phyloP scores from a whole-genome alignment of 169 alveolate genomes.

The Cryptosporidium sp. region DNA sequence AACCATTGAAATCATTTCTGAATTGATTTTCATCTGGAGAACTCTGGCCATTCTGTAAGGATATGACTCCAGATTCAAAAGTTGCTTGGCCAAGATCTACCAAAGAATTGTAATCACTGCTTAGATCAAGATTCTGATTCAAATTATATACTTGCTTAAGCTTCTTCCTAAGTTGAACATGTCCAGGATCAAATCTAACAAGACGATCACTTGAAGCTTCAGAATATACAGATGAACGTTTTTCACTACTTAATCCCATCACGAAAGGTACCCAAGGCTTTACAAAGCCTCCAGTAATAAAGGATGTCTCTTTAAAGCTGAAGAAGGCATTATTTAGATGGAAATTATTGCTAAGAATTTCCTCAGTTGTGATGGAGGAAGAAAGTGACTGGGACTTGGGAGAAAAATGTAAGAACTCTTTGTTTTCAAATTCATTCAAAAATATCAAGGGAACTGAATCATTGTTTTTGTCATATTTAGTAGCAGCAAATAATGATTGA shows the following conservation, averaged over 20 bases:
- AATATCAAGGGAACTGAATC: not conserved
- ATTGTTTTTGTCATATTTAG: not conserved
- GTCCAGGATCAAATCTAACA: not conserved
- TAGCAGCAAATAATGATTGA: not conserved
- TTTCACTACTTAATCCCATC: not conserved
- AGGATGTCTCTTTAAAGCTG: not conserved
- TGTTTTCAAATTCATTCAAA: not conserved
- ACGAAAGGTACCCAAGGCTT: constrained; percentile 23
- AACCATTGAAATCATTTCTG: not conserved
- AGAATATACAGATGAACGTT: not conserved
- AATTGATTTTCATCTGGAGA: not conserved
- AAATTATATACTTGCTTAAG: not conserved
- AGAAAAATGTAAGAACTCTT: not conserved
- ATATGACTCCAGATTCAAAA: not conserved
- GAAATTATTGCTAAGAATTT: not conserved
- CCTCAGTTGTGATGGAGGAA: not conserved
- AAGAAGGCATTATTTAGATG: not conserved
- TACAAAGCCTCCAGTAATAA: constrained; percentile 12
- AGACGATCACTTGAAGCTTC: constrained; percentile 10
- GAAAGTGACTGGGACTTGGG: constrained; percentile 4
- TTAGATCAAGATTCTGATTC: not conserved
- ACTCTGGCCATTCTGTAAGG: not conserved
- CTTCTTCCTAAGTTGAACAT: constrained; percentile 11
- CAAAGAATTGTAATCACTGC: not conserved
- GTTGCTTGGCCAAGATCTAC: constrained; percentile 11